phyloP scores from a whole-genome alignment of 805 yeast genomes.

The Saccharomycopsis sp. region DNA sequence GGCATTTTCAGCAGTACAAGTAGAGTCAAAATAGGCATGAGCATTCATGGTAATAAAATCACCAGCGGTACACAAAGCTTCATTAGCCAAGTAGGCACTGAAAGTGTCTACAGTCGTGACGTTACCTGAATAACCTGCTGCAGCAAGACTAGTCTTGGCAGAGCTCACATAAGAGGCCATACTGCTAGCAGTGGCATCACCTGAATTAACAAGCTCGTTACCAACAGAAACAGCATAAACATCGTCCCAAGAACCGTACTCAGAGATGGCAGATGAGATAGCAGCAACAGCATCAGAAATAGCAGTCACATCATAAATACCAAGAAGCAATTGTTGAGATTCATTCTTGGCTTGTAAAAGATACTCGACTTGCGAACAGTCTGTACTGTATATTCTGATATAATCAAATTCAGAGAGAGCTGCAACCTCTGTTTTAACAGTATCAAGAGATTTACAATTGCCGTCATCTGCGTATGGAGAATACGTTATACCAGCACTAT shows the following conservation, averaged over 20 bases:
- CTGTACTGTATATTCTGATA: conserved; percentile 57
- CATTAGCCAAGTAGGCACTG: conserved; percentile 43
- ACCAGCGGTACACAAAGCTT: conserved; percentile 45
- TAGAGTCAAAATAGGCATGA: conserved; percentile 61
- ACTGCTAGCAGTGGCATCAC: conserved; percentile 38
- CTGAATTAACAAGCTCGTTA: conserved; percentile 54
- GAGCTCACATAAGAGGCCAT: conserved; percentile 40
- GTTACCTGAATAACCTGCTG: conserved; percentile 43
- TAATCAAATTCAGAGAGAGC: conserved; percentile 39
- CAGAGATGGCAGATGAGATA: conserved; percentile 25
- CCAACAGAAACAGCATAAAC: conserved; percentile 55
- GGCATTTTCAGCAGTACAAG: conserved; percentile 41
- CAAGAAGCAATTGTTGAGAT: conserved; percentile 48
- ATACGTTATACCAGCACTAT: conserved; percentile 51
- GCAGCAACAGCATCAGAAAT: conserved; percentile 39
- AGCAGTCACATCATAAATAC: conserved; percentile 46
- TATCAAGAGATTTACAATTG: conserved; percentile 43
- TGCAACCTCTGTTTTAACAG: conserved; percentile 41
- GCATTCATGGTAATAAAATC: conserved; percentile 61
- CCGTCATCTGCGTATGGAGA: conserved; percentile 56
- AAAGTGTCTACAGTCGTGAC: conserved; percentile 60
- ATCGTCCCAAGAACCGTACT: conserved; percentile 45
- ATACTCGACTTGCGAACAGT: conserved; percentile 48
- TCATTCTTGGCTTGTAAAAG: conserved; percentile 43
- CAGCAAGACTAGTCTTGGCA: conserved; percentile 40